Evolutionary conservation across 768 basidiomycete genomes (phyloP), one percentile per base, ranked within the genome.

Genomic region (Pleurotus pulmonarius): DNA sequence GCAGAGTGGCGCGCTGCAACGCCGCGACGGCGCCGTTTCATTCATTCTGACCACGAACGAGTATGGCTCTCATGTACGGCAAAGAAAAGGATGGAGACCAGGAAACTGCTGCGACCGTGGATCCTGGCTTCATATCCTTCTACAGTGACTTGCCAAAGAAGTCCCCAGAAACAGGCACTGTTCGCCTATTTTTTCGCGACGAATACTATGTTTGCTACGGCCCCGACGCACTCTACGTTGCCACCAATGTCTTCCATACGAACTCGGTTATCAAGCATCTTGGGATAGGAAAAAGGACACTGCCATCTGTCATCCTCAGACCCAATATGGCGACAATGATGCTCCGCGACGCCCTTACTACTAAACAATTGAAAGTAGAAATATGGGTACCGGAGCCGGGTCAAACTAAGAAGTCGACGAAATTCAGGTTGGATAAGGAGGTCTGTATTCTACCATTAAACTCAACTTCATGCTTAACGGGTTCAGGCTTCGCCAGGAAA

Each of bases 261-360:
- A 90, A 92, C 63, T 88, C 92, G 1, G 94, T 98, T 57, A 80
- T 99, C 70, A 96, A 96, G 70, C 90, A 92, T 67, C 84, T 97
- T 41, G 96, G 96, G 5, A 66, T 72, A 0, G 82, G 81, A 0
- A 83, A 84, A 26, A 79, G 77, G 60, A 67, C 74, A 0, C 74
- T 97, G 1, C 86, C 92, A 0, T 88, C 86, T 53, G 93, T 97
- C 48, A 83, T 81, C 0, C 76, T 99, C 55, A 91, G 84, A 65
- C 72, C 78, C 56, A 83, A 81, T 13, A 83, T 93, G 15, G 94
- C 94, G 0, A 89, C 91, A 61, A 77, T 77, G 38, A 86, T 97
- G 58, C 72, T 99, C 45, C 75, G 97, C 25, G 96, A 98, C 47
- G 94, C 93, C 0, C 68, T 99, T 57, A 98, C 97, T 3, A 75